Evolutionary conservation across 2,329 filamentous ascomycete genomes (phyloP).

Genomic region (Aspergillus fumigatiaffinis): DNA sequence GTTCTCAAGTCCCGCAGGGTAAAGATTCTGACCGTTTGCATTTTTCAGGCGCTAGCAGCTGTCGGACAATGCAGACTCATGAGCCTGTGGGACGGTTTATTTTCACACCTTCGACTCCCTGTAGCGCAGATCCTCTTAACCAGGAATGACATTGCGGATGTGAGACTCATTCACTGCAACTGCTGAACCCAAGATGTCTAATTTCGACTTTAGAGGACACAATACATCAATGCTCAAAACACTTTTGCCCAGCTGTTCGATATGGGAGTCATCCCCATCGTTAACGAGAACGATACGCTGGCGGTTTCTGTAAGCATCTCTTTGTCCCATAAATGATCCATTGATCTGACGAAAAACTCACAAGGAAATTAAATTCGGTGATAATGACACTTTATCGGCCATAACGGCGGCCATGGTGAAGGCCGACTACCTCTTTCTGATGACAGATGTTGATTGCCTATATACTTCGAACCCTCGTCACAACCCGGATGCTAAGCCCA

Average conservation of each 20-base stretch:
- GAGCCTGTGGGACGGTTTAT: conserved; percentile 91
- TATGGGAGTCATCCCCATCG: conserved; percentile 96
- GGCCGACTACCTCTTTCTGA: conserved; percentile 92
- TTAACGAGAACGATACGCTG: conserved; percentile 97
- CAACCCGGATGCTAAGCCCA: conserved; percentile 79
- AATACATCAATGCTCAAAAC: conserved; percentile 96
- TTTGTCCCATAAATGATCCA: not conserved
- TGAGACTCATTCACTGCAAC: conserved; percentile 34
- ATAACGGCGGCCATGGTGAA: conserved; percentile 97
- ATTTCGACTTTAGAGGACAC: conserved; percentile 60
- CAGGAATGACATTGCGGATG: conserved; percentile 92
- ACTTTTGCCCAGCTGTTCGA: conserved; percentile 85
- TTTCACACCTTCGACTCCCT: conserved; percentile 80
- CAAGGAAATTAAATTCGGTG: conserved; percentile 94
- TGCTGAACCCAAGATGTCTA: conserved; percentile 5
- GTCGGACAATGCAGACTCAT: conserved; percentile 95
- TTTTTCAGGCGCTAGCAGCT: conserved; percentile 71
- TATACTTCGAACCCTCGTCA: conserved; percentile 93
- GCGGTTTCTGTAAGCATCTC: conserved; percentile 64
- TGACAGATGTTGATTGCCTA: conserved; percentile 97
- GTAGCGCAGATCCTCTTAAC: conserved; percentile 94
- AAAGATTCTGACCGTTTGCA: conserved; percentile 5
- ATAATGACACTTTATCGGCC: conserved; percentile 95
- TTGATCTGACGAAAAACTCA: not conserved
- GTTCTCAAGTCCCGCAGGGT: not conserved